Base-by-base conservation (phyloP, 139 green algal genomes). In the Ulvella scutata region DNA sequence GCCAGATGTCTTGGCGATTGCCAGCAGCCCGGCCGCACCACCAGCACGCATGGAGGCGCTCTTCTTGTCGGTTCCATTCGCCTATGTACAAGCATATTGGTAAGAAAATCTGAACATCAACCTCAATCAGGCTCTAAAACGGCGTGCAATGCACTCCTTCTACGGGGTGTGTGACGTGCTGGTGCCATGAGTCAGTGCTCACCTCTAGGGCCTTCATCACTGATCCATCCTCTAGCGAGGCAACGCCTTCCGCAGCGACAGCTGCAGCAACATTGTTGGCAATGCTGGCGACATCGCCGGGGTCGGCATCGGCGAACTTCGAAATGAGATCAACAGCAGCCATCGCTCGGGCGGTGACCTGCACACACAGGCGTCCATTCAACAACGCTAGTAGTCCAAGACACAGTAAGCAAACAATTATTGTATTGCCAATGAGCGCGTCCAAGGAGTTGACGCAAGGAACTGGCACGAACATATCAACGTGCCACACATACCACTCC, bases 1-100 rank as follows among this genome's bases (percentile, higher is more conserved):
- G 72, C 85, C 85, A 3, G 80, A 43, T 4, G 43, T 34, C 9
- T 81, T 77, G 35, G 72, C 74, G n/a, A 91, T 61, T n/a, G 79
- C 79, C 2, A 77, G 75, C 36, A 82, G 61, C 3, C 80, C 78
- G 29, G 77, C 61, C 35, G 88, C 74, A 17, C 75, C 84, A 60
- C 77, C 82, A 80, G 87, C 79, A 36, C 84, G 81, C 36, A 79
- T 80, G 29, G 44, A 62, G 21, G 78, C 72, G 21, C 77, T 72
- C 76, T 81, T 84, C 60, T 51, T 62, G 78, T 83, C 77, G 6
- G 51, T 67, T 67, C 51, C 51, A 23, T 23, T 31, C 17, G 31
- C 33, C 51, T 67, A 26, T n/a, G n/a, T n/a, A n/a, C n/a, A n/a
- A n/a, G n/a, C n/a, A n/a, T n/a, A n/a, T n/a, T n/a, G n/a, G n/a